These are phyloP conservation scores for Penicillium parvum DNA, from an alignment of 495 filamentous ascomycete genomes.

Conservation along the genomic window DNA sequence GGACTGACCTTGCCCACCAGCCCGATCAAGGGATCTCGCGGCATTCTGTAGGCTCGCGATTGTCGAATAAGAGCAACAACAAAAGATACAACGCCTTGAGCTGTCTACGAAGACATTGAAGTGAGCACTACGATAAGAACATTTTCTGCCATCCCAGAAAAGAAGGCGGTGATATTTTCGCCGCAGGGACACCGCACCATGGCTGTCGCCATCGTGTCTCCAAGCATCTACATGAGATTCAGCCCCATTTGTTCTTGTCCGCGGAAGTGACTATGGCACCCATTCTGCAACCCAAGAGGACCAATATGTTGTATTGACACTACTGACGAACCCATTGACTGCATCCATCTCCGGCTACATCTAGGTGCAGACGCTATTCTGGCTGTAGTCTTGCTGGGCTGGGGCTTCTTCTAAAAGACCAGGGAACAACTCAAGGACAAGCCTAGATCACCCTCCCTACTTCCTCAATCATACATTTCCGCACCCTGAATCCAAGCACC, in stretches of 20 bases:
- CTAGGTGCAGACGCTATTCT: too few species aligned
- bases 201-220: too few species aligned
- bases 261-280: background rate
- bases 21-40: constrained; percentile 78
- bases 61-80: background rate
- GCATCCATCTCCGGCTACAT: background rate
- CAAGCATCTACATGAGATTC: too few species aligned
- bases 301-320: too few species aligned
- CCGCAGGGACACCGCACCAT: too few species aligned
- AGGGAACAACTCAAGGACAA: background rate
- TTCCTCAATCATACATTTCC: too few species aligned
- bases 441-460: background rate
- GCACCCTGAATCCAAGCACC: too few species aligned
- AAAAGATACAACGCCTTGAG: background rate
- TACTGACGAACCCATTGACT: too few species aligned
- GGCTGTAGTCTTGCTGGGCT: too few species aligned
- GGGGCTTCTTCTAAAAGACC: too few species aligned
- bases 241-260: too few species aligned
- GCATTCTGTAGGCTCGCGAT: constrained; percentile 54
- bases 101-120: background rate
- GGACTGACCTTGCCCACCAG: constrained; percentile 68
- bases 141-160: constrained; percentile 21
- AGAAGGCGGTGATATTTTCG: constrained; percentile 16
- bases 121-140: constrained; percentile 24
- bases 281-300: too few species aligned